These are phyloP conservation scores for Podospora pseudoanserina DNA, from an alignment of 495 filamentous ascomycete species.

Conservation along the genomic window DNA sequence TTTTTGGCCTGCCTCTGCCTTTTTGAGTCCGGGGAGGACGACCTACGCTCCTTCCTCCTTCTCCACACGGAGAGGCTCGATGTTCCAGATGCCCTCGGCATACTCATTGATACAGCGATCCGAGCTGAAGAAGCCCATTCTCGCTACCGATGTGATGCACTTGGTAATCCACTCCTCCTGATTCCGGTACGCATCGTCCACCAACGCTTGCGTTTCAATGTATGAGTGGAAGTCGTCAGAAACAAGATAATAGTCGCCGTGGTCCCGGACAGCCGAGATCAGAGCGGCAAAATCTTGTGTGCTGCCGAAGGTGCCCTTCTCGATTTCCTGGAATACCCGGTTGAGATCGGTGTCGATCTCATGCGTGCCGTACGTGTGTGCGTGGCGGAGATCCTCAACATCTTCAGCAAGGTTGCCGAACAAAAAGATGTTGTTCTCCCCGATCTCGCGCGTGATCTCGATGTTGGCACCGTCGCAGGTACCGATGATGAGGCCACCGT, in stretches of 20 bases:
- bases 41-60: conserved; percentile 4
- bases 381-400: conserved; percentile 92
- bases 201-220: conserved; percentile 78
- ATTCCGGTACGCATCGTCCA: conserved; percentile 86
- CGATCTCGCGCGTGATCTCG: conserved; percentile 96
- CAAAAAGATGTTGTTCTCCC: conserved; percentile 95
- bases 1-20: neutral
- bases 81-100: conserved; percentile 93
- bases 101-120: conserved; percentile 99
- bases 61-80: conserved; percentile 65
- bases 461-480: conserved; percentile 98
- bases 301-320: conserved; percentile 72
- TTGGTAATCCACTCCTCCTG: conserved; percentile 89
- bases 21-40: neutral
- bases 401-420: conserved; percentile 96
- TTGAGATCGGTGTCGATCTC: conserved; percentile 69
- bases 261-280: conserved; percentile 76
- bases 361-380: conserved; percentile 78
- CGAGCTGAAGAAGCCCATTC: conserved; percentile 96
- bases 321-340: conserved; percentile 80
- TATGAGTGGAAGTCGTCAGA: conserved; percentile 96
- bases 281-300: conserved; percentile 71
- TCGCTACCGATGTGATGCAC: conserved; percentile 75
- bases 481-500: conserved; percentile 94
- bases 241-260: conserved; percentile 96